These are phyloP conservation scores for Globisporangium camurandrum DNA, from an alignment of 352 stramenopile genomes.

Conservation along the genomic window DNA sequence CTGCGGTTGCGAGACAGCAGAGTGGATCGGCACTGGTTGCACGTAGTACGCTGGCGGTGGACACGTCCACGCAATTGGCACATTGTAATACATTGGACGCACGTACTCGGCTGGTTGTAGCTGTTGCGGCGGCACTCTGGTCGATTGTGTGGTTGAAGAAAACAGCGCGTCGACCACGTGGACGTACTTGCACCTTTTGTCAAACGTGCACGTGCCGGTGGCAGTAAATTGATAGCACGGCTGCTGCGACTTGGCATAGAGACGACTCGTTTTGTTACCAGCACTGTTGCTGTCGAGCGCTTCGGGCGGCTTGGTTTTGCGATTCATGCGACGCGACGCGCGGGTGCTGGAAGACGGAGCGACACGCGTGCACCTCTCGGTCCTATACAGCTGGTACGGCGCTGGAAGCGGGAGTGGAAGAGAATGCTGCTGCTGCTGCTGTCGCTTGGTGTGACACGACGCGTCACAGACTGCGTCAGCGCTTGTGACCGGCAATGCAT, in stretches of 20 bases:
- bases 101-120: not conserved
- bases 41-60: conserved; percentile 3
- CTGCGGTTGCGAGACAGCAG: no score
- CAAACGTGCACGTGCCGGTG: conserved; percentile 37
- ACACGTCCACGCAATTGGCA: not conserved
- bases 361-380: not conserved
- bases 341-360: not conserved
- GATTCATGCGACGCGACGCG: not conserved
- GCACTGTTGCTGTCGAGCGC: not conserved
- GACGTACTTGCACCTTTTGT: conserved; percentile 45
- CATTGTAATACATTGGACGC: not conserved
- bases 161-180: conserved; percentile 22
- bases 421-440: conserved; percentile 2
- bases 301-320: not conserved
- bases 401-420: conserved; percentile 5
- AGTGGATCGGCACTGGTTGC: conserved; percentile 5
- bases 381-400: conserved; percentile 9
- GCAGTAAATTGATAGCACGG: conserved; percentile 25
- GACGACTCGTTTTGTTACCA: not conserved
- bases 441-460: not conserved
- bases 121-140: no score
- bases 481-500: not conserved
- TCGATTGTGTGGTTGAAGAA: conserved; percentile 1
- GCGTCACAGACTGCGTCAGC: no score
- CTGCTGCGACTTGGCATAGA: no score